Evolutionary conservation across 2,329 filamentous ascomycete species (phyloP).

Genomic region (Paraphaeosphaeria minitans): DNA sequence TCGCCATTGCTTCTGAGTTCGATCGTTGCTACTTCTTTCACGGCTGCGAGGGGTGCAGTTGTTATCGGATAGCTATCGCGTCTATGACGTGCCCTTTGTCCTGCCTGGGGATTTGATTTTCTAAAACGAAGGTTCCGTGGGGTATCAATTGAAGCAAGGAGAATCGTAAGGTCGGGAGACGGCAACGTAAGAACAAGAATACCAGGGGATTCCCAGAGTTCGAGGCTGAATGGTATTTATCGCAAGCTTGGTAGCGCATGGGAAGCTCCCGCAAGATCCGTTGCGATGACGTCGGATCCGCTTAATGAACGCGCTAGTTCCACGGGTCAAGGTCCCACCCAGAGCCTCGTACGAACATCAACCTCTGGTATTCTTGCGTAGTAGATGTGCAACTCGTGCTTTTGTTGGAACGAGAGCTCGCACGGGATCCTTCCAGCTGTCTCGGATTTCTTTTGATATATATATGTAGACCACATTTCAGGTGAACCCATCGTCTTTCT

Average conservation of each 20-base stretch:
- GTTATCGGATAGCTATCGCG: not conserved
- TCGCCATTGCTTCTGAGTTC: slow-evolving; percentile 14
- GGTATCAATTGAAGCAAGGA: not conserved
- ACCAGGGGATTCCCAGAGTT: not conserved
- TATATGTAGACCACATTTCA: not conserved
- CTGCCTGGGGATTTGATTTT: not conserved
- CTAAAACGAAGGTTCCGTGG: not conserved
- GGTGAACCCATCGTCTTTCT: not conserved
- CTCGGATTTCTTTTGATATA: too few species aligned
- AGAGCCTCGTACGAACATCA: slow-evolving; percentile 2
- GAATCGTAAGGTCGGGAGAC: not conserved
- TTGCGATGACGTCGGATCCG: slow-evolving; percentile 28
- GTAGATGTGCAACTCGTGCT: not conserved
- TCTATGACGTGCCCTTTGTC: slow-evolving; percentile 3
- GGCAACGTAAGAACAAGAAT: not conserved
- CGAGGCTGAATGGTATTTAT: slow-evolving; percentile 12
- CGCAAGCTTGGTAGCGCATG: slow-evolving; percentile 12
- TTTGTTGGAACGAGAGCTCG: not conserved
- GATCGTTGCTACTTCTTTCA: not conserved
- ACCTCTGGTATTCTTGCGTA: not conserved
- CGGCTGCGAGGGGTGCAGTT: not conserved
- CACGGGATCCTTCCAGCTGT: not conserved
- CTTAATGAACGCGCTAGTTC: slow-evolving; percentile 18
- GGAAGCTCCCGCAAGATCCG: slow-evolving; percentile 22
- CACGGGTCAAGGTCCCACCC: not conserved